These are phyloP conservation scores for Apiospora marii DNA, from an alignment of 2,329 filamentous ascomycete species.

Conservation along the genomic window DNA sequence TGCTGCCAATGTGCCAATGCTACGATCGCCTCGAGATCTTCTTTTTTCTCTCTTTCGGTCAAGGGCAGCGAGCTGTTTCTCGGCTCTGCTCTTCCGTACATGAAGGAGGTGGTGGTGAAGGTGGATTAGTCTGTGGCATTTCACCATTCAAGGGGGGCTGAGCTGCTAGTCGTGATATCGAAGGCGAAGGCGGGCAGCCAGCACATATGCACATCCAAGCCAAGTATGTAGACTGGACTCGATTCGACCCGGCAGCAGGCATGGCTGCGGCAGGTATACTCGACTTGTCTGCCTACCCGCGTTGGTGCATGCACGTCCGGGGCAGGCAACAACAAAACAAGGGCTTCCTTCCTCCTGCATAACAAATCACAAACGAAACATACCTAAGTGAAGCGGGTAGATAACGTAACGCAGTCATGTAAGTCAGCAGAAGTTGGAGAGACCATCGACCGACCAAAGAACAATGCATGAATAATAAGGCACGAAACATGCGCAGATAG, in stretches of 20 bases:
- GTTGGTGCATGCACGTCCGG: neutral
- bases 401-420: neutral
- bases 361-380: neutral
- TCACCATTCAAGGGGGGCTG: conserved; percentile 3
- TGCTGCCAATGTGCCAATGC: neutral
- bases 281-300: neutral
- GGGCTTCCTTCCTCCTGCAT: neutral
- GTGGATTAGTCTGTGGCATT: neutral
- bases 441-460: neutral
- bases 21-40: neutral
- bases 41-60: neutral
- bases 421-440: neutral
- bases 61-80: neutral
- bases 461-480: neutral
- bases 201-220: neutral
- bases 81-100: neutral
- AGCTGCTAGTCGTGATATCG: neutral
- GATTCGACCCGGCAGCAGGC: neutral
- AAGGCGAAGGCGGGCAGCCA: no score
- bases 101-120: neutral
- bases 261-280: neutral
- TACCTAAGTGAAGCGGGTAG: neutral
- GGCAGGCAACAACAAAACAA: neutral
- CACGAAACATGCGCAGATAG: neutral
- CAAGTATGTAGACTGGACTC: neutral